Conservation (phyloP, 2,329 filamentous ascomycete genomes). For the Pseudogymnoascus sp. region DNA sequence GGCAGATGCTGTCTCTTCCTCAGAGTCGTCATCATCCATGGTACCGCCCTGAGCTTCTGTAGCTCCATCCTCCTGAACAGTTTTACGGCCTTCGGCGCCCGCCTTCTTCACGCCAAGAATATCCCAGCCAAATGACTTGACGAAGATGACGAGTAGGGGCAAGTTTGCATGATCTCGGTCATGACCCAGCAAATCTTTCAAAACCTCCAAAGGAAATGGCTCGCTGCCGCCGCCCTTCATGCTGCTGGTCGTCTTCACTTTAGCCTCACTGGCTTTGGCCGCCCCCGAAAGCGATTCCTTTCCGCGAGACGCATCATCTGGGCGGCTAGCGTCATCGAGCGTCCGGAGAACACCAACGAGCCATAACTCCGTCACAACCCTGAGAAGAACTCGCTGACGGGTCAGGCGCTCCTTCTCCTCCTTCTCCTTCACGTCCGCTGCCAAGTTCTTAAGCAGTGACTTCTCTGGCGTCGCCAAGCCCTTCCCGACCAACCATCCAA, state of each 20-base stretch:
- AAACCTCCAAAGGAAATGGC: constrained; percentile 91
- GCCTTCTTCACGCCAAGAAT: constrained; percentile 70
- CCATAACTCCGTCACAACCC: constrained; percentile 94
- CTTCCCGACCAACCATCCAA: constrained; percentile 87
- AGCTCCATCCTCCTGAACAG: constrained; percentile 70
- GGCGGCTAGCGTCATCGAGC: constrained; percentile 57
- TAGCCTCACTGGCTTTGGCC: constrained; percentile 55
- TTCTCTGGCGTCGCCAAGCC: constrained; percentile 89
- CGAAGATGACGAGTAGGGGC: constrained; percentile 86
- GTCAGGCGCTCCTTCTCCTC: constrained; percentile 91
- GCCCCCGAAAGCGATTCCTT: constrained; percentile 39
- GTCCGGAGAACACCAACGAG: constrained; percentile 81
- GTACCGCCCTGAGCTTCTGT: constrained; percentile 42
- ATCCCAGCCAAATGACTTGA: constrained; percentile 95
- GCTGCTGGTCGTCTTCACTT: constrained; percentile 44
- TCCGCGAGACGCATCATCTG: constrained; percentile 49
- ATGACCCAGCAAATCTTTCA: constrained; percentile 91
- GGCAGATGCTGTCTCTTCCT: constrained; percentile 40
- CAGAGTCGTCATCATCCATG: constrained; percentile 41
- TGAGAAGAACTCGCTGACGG: constrained; percentile 76
- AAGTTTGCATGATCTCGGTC: constrained; percentile 89
- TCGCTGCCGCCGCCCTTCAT: constrained; percentile 65
- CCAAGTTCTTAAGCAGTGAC: constrained; percentile 66
- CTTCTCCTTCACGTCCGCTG: constrained; percentile 77
- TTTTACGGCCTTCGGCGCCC: constrained; percentile 72